phyloP scores from a whole-genome alignment of 306 rosid species.

The Lablab purpureus region DNA sequence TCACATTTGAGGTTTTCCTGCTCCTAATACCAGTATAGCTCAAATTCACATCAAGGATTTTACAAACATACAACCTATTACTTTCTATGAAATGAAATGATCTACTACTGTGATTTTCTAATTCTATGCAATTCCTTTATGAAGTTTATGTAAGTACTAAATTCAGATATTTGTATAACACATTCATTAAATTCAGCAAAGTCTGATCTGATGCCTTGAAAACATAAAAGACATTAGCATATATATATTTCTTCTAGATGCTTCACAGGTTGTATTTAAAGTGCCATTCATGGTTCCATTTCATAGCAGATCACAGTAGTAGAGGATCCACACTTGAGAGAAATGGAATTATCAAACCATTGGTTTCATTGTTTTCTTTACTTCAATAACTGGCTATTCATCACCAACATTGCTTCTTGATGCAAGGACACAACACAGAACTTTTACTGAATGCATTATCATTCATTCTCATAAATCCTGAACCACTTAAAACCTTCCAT shows the following conservation, averaged over 20 bases:
- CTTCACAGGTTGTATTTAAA: not conserved
- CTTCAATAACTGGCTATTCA: not conserved
- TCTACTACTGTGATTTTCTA: not conserved
- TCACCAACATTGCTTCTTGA: not conserved
- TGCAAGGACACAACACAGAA: not conserved
- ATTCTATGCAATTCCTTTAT: not conserved
- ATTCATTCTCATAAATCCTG: not conserved
- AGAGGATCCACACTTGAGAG: conserved; percentile 4
- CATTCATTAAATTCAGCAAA: not conserved
- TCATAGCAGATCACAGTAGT: not conserved
- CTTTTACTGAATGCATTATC: not conserved
- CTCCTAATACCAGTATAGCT: too few species aligned
- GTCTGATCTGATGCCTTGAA: not conserved
- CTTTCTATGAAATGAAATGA: not conserved
- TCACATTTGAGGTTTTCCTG: too few species aligned
- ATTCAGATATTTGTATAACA: not conserved
- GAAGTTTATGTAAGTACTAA: not conserved
- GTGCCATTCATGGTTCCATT: not conserved
- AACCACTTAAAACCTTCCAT: not conserved
- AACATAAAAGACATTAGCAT: not conserved
- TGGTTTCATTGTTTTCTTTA: not conserved
- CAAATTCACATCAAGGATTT: too few species aligned
- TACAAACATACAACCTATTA: too few species aligned
- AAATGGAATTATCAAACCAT: not conserved
- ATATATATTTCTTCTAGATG: not conserved